These are phyloP conservation scores for Madurella mycetomatis DNA, from an alignment of 2,329 filamentous ascomycete genomes.

Conservation along the genomic window DNA sequence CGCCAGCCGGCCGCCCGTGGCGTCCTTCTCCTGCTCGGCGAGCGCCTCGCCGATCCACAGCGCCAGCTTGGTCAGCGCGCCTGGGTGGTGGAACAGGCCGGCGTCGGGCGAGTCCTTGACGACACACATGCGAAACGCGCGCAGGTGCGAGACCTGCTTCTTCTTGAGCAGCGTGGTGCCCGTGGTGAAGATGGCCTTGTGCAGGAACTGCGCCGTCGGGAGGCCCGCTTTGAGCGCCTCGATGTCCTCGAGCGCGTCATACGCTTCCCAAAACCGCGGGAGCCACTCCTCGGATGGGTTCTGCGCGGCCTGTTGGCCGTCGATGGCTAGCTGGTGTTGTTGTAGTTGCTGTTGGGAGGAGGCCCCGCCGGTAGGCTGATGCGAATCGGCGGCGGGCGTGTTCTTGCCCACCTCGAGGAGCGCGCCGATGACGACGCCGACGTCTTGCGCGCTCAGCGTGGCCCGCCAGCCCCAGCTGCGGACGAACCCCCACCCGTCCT, in stretches of 20 bases:
- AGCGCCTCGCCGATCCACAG: constrained; percentile 93
- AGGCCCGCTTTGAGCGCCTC: constrained; percentile 72
- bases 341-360: constrained; percentile 33
- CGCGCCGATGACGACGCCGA: constrained; percentile 86
- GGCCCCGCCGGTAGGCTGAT: constrained; percentile 19
- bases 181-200: constrained; percentile 88
- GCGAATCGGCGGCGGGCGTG: constrained; percentile 33
- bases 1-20: constrained; percentile 64
- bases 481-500: constrained; percentile 96
- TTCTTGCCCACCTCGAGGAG: constrained; percentile 84
- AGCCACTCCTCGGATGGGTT: constrained; percentile 56
- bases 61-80: constrained; percentile 87
- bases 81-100: constrained; percentile 84
- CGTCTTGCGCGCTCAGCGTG: constrained; percentile 86
- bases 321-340: constrained; percentile 27
- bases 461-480: constrained; percentile 97
- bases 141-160: constrained; percentile 85
- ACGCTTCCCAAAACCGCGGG: constrained; percentile 65
- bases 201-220: constrained; percentile 79
- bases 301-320: too few relatives aligned
- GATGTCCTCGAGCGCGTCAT: constrained; percentile 68
- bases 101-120: constrained; percentile 94
- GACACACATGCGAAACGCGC: constrained; percentile 90
- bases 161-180: constrained; percentile 90
- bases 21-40: constrained; percentile 78